A percentile compares a stretch with the other conserved stretches of the same genome.
These are phyloP conservation scores for Ganoderma multipileum DNA, from an alignment of 1,284 basidiomycete species.

Conservation along the genomic window DNA sequence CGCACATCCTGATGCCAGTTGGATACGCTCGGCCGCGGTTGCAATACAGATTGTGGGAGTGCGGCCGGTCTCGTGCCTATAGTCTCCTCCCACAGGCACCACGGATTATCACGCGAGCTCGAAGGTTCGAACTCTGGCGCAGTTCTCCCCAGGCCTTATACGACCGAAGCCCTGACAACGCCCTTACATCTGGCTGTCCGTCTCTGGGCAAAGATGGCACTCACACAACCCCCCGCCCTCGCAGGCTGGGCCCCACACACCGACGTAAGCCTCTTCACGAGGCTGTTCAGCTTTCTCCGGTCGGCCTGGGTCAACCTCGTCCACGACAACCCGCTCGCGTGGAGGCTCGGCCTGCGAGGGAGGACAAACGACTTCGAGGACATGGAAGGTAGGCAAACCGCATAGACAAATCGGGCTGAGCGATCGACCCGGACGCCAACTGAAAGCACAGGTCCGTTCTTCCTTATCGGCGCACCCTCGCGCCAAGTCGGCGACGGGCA, in stretches of 20 bases:
- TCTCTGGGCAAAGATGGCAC: neutral
- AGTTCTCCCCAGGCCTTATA: neutral
- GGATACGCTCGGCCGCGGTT: neutral
- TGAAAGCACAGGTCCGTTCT: slow-evolving; percentile 35
- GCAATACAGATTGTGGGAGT: neutral
- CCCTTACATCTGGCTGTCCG: neutral
- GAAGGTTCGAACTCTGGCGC: neutral
- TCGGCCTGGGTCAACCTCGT: slow-evolving; percentile 18
- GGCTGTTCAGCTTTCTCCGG: slow-evolving; percentile 17
- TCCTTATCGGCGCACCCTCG: slow-evolving; percentile 35
- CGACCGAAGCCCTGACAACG: neutral
- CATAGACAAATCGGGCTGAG: too few relatives aligned
- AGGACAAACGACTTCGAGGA: slow-evolving; percentile 21
- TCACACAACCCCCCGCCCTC: slow-evolving; percentile 10
- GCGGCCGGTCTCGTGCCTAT: neutral
- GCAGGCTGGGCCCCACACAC: slow-evolving; percentile 25
- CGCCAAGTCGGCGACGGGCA: slow-evolving; percentile 38
- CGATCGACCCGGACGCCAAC: neutral
- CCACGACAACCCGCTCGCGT: slow-evolving; percentile 24
- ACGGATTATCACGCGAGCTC: neutral
- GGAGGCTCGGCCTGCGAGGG: slow-evolving; percentile 19
- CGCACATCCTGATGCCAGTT: too few relatives aligned
- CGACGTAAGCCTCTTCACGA: slow-evolving; percentile 20
- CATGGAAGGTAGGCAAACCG: slow-evolving; percentile 21
- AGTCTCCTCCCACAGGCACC: neutral